Conservation (phyloP, 2,329 filamentous ascomycete species). For the Penicillium concentricum region DNA sequence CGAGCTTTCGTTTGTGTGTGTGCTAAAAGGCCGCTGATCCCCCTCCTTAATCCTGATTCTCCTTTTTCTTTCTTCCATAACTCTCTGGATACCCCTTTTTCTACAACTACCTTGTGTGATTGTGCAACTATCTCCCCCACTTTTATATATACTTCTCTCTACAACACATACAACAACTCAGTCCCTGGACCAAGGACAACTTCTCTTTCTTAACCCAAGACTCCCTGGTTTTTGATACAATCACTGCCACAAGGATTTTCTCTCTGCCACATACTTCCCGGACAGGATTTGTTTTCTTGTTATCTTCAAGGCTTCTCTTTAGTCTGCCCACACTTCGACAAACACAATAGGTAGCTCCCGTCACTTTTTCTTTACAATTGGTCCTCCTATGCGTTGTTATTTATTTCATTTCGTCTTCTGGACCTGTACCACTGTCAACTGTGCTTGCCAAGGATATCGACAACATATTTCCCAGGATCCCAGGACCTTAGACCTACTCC, state of each 20-base stretch:
- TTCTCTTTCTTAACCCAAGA: slow-evolving; percentile 2
- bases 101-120: slow-evolving; percentile 1
- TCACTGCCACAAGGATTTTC: slow-evolving; percentile 28
- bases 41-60: slow-evolving; percentile 8
- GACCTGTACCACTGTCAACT: slow-evolving; percentile 24
- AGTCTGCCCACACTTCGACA: slow-evolving; percentile 26
- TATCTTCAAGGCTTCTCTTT: slow-evolving; percentile 26
- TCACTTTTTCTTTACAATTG: slow-evolving; percentile 32
- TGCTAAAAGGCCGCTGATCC: slow-evolving; percentile 26
- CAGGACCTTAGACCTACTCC: slow-evolving; percentile 18
- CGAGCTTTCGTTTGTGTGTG: slow-evolving; percentile 16
- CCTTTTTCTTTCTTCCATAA: slow-evolving; percentile 17
- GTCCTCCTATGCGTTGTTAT: slow-evolving; percentile 23
- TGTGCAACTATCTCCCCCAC: neutral
- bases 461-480: slow-evolving; percentile 12
- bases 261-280: slow-evolving; percentile 28
- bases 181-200: slow-evolving; percentile 18
- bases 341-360: slow-evolving; percentile 45
- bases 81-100: slow-evolving; percentile 18
- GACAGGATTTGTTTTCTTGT: slow-evolving; percentile 37
- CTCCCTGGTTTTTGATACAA: slow-evolving; percentile 25
- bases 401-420: slow-evolving; percentile 13
- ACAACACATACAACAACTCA: neutral
- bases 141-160: neutral
- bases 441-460: slow-evolving; percentile 12